Base-by-base conservation (phyloP, 2,329 filamentous ascomycete species). In the Hypoxylon sp. region DNA sequence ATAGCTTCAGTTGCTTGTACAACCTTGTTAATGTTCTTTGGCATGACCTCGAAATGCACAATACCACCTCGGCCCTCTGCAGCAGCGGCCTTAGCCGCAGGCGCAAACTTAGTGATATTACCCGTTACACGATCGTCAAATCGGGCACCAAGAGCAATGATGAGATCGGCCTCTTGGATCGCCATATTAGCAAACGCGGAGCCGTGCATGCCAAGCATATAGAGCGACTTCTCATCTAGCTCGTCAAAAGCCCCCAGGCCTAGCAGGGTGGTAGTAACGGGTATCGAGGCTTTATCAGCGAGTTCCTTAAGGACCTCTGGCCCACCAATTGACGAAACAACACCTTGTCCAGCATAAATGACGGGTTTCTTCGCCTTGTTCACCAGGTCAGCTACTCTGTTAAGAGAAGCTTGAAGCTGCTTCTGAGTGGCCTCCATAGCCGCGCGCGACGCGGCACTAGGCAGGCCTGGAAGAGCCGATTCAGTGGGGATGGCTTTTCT, bases 11-110 rank as follows among this genome's bases (percentile, higher is more conserved):
- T 98, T 6, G 95, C 94, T 82, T 98, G 93, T 13, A 99, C 92
- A 45, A 98, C 94, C 87, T 98, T 99, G 89, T 98, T 98, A 84
- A 98, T 98, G 85, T 99, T 98, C 90, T 99, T 99, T 75, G 96
- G 95, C 91, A 98, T 92, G 76, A 99, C 95, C 79, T 98, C 95
- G 76, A 98, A 98, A 81, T 99, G 95, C 14, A 98, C 88, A 75
- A 99, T 98, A 76, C 96, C 96, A 75, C 96, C 96, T 69, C 94
- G 92, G 59, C 90, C 90, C 82, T 97, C 93, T 10, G 87, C 85
- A 3, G 93, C 95, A 0, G 96, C 96, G 13, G 89, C 88, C 82
- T 92, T 96, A 48, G 96, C 96, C 57, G 88, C 89, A 2, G 96
- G 96, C 0, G 94, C 96, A 73, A 98, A 99, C 79, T 95, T 97